Conservation (phyloP, 768 basidiomycete genomes). For the Brasilioporus rufonigricans region DNA sequence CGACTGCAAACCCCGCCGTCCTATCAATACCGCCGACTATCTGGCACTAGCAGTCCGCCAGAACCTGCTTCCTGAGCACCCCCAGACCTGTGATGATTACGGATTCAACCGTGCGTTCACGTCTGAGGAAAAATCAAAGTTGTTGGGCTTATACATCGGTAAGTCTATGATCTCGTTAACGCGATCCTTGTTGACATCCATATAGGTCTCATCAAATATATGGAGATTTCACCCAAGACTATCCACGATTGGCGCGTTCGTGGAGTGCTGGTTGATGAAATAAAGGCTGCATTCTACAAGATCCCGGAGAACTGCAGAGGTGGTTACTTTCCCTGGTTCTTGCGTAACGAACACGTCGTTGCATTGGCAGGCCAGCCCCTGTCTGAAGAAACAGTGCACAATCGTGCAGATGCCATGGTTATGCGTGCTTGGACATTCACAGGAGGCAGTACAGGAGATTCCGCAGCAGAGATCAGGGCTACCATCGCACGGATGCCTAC, state of each 20-base stretch:
- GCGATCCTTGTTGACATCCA: not conserved
- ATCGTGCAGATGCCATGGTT: not conserved
- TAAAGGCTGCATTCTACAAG: not conserved
- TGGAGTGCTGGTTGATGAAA: too few species aligned
- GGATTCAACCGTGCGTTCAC: not conserved
- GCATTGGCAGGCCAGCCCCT: not conserved
- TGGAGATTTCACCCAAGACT: not conserved
- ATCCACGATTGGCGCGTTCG: constrained; percentile 1
- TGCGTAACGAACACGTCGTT: constrained; percentile 1
- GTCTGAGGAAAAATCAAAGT: not conserved
- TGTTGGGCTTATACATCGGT: constrained; percentile 3
- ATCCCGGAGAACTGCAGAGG: not conserved
- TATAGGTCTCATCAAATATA: not conserved
- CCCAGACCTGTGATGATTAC: too few species aligned
- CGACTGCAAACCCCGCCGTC: constrained; percentile 1
- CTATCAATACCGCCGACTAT: constrained; percentile 2
- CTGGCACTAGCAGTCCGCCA: not conserved
- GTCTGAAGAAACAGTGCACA: not conserved
- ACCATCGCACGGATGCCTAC: not conserved
- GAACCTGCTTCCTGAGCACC: not conserved
- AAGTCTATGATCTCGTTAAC: not conserved
- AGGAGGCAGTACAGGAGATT: not conserved
- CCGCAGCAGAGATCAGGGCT: not conserved
- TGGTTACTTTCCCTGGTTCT: constrained; percentile 1
- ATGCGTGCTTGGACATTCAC: constrained; percentile 2